A percentile compares a stretch with the other conserved stretches of the same genome.
phyloP scores from a whole-genome alignment of 495 filamentous ascomycete genomes.

The Acidiella bohemica region DNA sequence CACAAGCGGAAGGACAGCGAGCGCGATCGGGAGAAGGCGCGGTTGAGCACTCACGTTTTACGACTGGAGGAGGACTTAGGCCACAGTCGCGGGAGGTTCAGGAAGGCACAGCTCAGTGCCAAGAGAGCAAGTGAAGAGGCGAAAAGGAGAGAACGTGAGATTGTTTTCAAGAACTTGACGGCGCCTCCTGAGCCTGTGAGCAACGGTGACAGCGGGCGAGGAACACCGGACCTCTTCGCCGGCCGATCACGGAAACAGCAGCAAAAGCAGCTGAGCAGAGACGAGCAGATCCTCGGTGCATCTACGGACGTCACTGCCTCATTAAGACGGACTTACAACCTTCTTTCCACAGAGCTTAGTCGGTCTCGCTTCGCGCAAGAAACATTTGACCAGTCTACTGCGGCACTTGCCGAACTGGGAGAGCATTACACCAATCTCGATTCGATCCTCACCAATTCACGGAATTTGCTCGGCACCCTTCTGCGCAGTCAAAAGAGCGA shows the following conservation, averaged over 20 bases:
- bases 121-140: slow-evolving; percentile 62
- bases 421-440: slow-evolving; percentile 70
- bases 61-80: slow-evolving; percentile 56
- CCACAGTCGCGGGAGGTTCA: slow-evolving; percentile 58
- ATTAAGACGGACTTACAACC: slow-evolving; percentile 67
- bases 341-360: slow-evolving; percentile 70
- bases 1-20: slow-evolving; percentile 32
- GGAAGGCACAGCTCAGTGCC: slow-evolving; percentile 70
- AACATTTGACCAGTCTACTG: slow-evolving; percentile 67
- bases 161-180: slow-evolving; percentile 52
- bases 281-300: slow-evolving; percentile 56
- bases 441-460: slow-evolving; percentile 54
- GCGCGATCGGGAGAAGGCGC: slow-evolving; percentile 41
- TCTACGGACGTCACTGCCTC: slow-evolving; percentile 73
- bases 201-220: background rate
- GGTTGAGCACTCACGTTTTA: slow-evolving; percentile 48
- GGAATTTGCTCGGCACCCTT: slow-evolving; percentile 63
- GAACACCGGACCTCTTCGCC: slow-evolving; percentile 10
- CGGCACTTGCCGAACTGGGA: slow-evolving; percentile 63
- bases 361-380: slow-evolving; percentile 78
- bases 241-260: slow-evolving; percentile 1
- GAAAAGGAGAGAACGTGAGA: slow-evolving; percentile 59
- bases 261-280: slow-evolving; percentile 38
- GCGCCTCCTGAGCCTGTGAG: slow-evolving; percentile 21
- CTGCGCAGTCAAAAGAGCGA: slow-evolving; percentile 82